Base-by-base conservation (phyloP, 208 protist genomes). In the Wallacemonas sp. region DNA sequence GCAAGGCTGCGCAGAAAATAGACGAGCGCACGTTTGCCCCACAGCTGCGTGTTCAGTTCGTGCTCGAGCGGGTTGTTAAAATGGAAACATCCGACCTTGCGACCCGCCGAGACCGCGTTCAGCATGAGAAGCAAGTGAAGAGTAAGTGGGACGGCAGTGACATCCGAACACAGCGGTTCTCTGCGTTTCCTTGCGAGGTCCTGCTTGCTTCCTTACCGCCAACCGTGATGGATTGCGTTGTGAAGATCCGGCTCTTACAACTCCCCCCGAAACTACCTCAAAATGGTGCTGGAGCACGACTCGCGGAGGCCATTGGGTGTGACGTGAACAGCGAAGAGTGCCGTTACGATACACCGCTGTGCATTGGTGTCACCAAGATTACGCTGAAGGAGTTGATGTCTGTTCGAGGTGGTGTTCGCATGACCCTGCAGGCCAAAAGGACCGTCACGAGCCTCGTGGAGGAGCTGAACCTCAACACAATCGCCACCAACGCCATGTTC, bases 221-320 rank as follows among this genome's bases (percentile, higher is more conserved):
- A 2, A 69, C 74, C n/a, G 72, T 82, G 28, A 66, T 74, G 0
- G 77, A 91, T 53, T 82, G 78, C 12, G 51, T 86, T 14, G 66
- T 92, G 26, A 95, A 95, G 66, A 86, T 95, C 55, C 86, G 90
- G 12, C 72, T 95, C 28, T 45, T 95, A 22, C 90, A 95, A 62
- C 67, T 93, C 2, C 77, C 82, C 17, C 90, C 90, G 46, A 22
- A 5, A 80, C 58, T 72, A 67, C 63, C 34, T 14, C 14, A 46
- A 21, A 45, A 44, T 14, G 34, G 63, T 30, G 63, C 63, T 5
- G 30, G 19, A 14, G 26, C 15, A 54, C 58, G 42, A 22, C 38
- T 64, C 15, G 69, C 79, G 27, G 64, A 42, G 2, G 56, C 17
- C 4, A 46, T 68, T 51, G 54, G 71, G 17, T 58, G 49, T 9